Percentiles rank a stretch among this genome's conserved stretches.
These are phyloP conservation scores for Coniochaeta sp. DNA, from an alignment of 2,329 filamentous ascomycete genomes.

Conservation along the genomic window DNA sequence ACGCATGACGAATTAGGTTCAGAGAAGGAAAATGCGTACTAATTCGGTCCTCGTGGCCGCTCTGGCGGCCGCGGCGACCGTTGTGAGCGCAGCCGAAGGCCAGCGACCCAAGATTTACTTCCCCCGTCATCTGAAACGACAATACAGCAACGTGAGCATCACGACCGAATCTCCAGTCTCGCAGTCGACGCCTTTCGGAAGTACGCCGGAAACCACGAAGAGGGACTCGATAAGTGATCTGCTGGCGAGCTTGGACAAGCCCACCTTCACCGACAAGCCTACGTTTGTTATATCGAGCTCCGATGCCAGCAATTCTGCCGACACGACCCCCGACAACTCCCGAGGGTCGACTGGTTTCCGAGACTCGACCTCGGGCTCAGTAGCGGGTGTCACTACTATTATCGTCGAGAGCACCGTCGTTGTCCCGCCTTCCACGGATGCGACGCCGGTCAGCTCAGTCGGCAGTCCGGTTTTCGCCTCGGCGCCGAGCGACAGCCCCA, in stretches of 20 bases:
- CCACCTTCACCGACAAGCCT: not conserved
- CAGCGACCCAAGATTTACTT: constrained; percentile 49
- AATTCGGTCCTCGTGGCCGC: constrained; percentile 41
- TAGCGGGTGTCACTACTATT: constrained; percentile 15
- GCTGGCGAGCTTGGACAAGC: not conserved
- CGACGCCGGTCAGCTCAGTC: not conserved
- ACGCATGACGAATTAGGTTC: constrained; percentile 10
- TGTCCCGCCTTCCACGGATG: constrained; percentile 9
- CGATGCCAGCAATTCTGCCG: not conserved
- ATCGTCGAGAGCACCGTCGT: constrained; percentile 18
- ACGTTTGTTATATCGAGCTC: not conserved
- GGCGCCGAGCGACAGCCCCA: not conserved
- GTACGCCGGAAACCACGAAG: constrained; percentile 11
- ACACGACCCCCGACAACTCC: no score
- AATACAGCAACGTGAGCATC: constrained; percentile 35
- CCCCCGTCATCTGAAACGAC: constrained; percentile 47
- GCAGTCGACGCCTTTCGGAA: constrained; percentile 12
- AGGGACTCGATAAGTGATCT: constrained; percentile 6
- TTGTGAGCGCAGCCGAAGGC: constrained; percentile 30
- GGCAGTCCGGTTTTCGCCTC: not conserved
- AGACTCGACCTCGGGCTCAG: constrained; percentile 1
- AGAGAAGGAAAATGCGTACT: constrained; percentile 37
- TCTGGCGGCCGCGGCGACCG: constrained; percentile 37
- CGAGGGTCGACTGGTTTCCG: not conserved
- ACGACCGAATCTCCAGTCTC: constrained; percentile 20